Evolutionary conservation across 805 yeast genomes (phyloP), one percentile per base, ranked within the genome.

Genomic region (Phaffomyces opuntiae): DNA sequence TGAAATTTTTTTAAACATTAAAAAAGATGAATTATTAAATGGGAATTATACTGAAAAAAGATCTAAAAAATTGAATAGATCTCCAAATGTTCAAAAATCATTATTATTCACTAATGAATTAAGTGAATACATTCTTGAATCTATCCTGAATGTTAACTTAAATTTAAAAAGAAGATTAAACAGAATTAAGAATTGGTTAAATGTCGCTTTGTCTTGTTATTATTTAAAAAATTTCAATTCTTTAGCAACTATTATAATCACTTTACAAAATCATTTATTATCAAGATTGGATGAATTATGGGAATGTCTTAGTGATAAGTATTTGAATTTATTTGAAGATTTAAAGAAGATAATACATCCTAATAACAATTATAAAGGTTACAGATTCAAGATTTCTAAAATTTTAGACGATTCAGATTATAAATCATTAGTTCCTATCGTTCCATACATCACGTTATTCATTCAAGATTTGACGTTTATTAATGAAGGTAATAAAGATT

Each of bases 381-480:
- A 86, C 68, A 66, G 95, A 55, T 68, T 69, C 37, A 83, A 82
- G 54, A 58, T 86, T 44, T 71, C 73, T 45, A 77, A 77, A 54
- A 74, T 82, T 44, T 64, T 81, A 49, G 68, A 69, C 50, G 55
- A 63, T 49, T 55, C 64, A 65, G 60, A 74, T 67, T 47, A 44
- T 1, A 67, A 64, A 45, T 55, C 66, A 2, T 42, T 60, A 3
- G 67, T 80, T 19, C 88, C 90, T 0, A 74, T 79, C 19, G 90
- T 86, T 34, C 95, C 95, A 16, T 86, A 84, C 59, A 72, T 85
- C 47, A 81, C 84, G 39, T 65, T 86, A 44, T 85, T 83, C 60
- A 66, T 86, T 39, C 93, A 83, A 63, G 95, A 86, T 63, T 69
- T 86, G 55, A 84, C 90, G 0, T 84, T 85, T 65, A 78, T 84